These are phyloP conservation scores for Lipomyces kockii DNA, from an alignment of 805 yeast genomes.

Conservation along the genomic window DNA sequence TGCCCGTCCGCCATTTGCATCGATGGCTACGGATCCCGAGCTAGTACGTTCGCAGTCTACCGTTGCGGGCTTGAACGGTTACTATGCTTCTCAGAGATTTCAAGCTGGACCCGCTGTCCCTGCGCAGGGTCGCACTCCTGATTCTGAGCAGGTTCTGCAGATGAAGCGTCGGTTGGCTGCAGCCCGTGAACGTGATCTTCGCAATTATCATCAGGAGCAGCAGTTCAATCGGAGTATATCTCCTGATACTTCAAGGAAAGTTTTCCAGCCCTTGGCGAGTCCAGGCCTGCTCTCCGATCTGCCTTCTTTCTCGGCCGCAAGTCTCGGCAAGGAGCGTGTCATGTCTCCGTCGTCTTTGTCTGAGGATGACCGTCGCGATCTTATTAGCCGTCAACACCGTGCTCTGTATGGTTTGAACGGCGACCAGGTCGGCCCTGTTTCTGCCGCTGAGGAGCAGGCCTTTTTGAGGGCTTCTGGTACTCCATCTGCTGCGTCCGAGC, in stretches of 20 bases:
- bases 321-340: conserved; percentile 31
- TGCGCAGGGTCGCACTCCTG: conserved; percentile 20
- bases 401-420: conserved; percentile 31
- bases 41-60: conserved; percentile 35
- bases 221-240: conserved; percentile 37
- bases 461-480: conserved; percentile 26
- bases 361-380: conserved; percentile 38
- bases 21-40: conserved; percentile 31
- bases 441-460: conserved; percentile 27
- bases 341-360: conserved; percentile 36
- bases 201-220: conserved; percentile 39
- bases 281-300: conserved; percentile 28
- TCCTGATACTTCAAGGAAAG: conserved; percentile 34
- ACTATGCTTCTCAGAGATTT: conserved; percentile 32
- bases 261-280: conserved; percentile 17
- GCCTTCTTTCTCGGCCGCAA: conserved; percentile 20
- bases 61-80: conserved; percentile 27
- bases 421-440: conserved; percentile 3
- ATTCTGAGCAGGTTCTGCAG: conserved; percentile 36
- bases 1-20: conserved; percentile 26
- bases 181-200: conserved; percentile 37
- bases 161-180: conserved; percentile 39
- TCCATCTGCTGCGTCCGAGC: conserved; percentile 20
- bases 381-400: conserved; percentile 35
- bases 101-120: conserved; percentile 25